A percentile compares a stretch with the other conserved stretches of the same genome.
Evolutionary conservation across 257 asterid genomes (phyloP).

Genomic region (Linderniella brevidens): DNA sequence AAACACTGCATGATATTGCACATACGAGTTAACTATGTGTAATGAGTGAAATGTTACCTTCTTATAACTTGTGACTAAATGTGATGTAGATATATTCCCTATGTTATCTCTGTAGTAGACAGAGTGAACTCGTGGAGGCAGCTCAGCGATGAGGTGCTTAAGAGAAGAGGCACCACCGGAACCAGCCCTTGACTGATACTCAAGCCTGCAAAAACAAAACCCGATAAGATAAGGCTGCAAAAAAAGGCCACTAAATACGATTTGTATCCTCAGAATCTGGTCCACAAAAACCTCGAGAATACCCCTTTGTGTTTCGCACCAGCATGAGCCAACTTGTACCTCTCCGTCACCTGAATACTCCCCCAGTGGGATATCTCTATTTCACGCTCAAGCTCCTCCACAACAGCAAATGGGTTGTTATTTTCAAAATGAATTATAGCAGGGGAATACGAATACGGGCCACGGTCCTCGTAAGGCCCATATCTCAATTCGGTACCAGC

Average conservation of each 20-base stretch:
- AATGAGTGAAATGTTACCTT: too few relatives aligned
- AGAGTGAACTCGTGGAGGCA: conserved; percentile 95
- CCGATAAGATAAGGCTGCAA: too few relatives aligned
- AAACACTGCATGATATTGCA: too few relatives aligned
- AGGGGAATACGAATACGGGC: conserved; percentile 61
- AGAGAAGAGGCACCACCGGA: conserved; percentile 73
- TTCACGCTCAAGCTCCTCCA: conserved; percentile 98
- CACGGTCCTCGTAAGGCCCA: conserved; percentile 60
- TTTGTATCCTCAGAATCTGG: too few relatives aligned
- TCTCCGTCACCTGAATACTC: conserved; percentile 77
- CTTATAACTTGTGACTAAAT: conserved; percentile 50
- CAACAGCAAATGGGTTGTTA: conserved; percentile 83
- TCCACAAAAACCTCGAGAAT: conserved; percentile 68
- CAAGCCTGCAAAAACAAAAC: conserved; percentile 51
- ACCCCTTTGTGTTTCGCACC: conserved; percentile 92
- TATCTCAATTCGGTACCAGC: conserved; percentile 65
- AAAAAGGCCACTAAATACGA: too few relatives aligned
- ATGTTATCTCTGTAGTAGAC: conserved; percentile 95
- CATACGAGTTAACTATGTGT: too few relatives aligned
- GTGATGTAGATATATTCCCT: conserved; percentile 93
- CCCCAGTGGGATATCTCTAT: conserved; percentile 99
- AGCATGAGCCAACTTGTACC: conserved; percentile 65
- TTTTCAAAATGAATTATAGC: conserved; percentile 69
- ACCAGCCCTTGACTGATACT: conserved; percentile 65
- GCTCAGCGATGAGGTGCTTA: conserved; percentile 78